A percentile compares a stretch with the other conserved stretches of the same genome.
Evolutionary conservation across 163 green algal genomes (phyloP).

Genomic region (Scenedesmus sp.): DNA sequence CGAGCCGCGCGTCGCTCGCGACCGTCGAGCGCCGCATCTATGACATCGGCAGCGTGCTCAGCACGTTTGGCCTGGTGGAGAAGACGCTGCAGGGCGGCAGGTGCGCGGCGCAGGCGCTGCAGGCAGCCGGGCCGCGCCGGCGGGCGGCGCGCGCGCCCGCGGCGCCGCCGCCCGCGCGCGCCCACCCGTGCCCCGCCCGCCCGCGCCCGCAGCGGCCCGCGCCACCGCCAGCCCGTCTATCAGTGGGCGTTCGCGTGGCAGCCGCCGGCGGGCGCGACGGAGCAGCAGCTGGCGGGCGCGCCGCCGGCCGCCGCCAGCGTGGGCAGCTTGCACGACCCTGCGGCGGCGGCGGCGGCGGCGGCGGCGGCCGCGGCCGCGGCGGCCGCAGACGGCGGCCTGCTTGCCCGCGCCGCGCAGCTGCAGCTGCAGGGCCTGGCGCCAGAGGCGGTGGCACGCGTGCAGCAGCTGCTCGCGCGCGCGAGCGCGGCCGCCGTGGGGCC

Average conservation of each 20-base stretch:
- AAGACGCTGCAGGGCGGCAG: slow-evolving; percentile 63
- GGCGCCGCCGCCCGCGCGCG: no score
- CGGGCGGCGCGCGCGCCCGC: no score
- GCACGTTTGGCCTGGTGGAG: slow-evolving; percentile 59
- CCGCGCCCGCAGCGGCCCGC: slow-evolving; percentile 15
- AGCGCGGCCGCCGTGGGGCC: no score
- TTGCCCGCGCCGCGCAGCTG: background rate
- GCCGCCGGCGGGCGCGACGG: background rate
- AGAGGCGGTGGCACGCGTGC: background rate
- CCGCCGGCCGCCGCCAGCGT: background rate
- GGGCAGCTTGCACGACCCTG: background rate
- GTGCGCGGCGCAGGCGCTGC: slow-evolving; percentile 34
- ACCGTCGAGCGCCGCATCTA: slow-evolving; percentile 71
- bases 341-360: slow-evolving; percentile 1
- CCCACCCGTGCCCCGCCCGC: background rate
- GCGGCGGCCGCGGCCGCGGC: background rate
- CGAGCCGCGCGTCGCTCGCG: background rate
- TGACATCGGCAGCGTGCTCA: slow-evolving; percentile 70
- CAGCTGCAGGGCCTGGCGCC: background rate
- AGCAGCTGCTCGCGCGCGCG: slow-evolving; percentile 1
- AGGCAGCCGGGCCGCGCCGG: background rate
- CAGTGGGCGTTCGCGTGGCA: slow-evolving; percentile 27
- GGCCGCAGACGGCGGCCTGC: background rate
- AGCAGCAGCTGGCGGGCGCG: background rate
- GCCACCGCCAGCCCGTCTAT: slow-evolving; percentile 32